These are phyloP conservation scores for Cucurbita argyrosperma DNA, from an alignment of 306 rosid species.

Conservation along the genomic window DNA sequence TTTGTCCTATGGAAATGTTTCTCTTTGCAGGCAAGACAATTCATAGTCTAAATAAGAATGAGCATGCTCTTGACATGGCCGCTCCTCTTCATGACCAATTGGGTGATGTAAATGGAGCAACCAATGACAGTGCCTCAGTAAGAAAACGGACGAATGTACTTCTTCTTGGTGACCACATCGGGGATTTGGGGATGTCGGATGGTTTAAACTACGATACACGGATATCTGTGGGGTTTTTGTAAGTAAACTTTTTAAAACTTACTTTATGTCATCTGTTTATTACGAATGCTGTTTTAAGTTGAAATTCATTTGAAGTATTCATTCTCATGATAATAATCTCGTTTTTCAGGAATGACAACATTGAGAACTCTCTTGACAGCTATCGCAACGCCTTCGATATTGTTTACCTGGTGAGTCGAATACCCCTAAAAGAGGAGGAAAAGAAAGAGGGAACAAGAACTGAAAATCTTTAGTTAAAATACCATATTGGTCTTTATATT, in stretches of 20 bases:
- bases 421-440: neutral
- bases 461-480: too few relatives aligned
- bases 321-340: neutral
- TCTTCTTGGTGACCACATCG: constrained; percentile 85
- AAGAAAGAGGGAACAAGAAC: neutral
- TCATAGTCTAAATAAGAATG: constrained; percentile 85
- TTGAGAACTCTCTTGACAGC: constrained; percentile 55
- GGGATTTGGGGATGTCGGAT: constrained; percentile 90
- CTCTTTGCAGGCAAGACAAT: constrained; percentile 61
- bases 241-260: constrained; percentile 17
- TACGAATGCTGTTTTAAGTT: neutral
- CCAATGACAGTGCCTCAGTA: constrained; percentile 36
- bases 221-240: constrained; percentile 82
- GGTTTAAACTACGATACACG: constrained; percentile 72
- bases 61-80: constrained; percentile 92
- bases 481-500: too few relatives aligned
- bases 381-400: constrained; percentile 62
- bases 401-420: constrained; percentile 62
- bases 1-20: neutral
- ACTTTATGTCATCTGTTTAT: neutral
- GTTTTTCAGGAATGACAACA: constrained; percentile 59
- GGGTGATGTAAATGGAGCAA: constrained; percentile 39
- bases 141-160: constrained; percentile 75
- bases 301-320: neutral
- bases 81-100: constrained; percentile 60